phyloP scores from a whole-genome alignment of 129 eudicot species.

The Ambrosia trifida region DNA sequence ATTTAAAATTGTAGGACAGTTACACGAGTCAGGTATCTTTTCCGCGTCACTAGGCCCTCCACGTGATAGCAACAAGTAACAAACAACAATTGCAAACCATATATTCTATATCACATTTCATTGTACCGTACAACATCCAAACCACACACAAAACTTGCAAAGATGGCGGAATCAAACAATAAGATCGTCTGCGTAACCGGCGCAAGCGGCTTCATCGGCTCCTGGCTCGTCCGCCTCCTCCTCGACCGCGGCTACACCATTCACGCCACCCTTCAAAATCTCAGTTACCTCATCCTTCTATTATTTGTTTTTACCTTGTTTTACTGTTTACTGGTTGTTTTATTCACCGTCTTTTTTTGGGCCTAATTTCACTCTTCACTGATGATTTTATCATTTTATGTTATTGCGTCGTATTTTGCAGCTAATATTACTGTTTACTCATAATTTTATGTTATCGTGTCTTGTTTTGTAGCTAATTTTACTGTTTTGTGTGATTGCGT shows the following conservation, averaged over 20 bases:
- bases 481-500: too few relatives aligned
- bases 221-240: constrained; percentile 74
- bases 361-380: constrained; percentile 7
- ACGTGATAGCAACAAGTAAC: neutral
- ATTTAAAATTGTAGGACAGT: too few relatives aligned
- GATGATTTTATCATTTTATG: neutral
- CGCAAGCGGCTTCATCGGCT: constrained; percentile 89
- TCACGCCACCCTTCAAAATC: constrained; percentile 83
- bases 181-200: constrained; percentile 86
- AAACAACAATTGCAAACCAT: neutral
- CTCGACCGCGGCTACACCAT: constrained; percentile 96
- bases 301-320: too few relatives aligned
- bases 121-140: too few relatives aligned
- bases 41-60: too few relatives aligned
- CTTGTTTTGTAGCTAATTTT: too few relatives aligned
- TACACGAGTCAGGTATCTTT: too few relatives aligned
- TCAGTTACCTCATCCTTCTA: constrained; percentile 41
- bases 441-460: too few relatives aligned
- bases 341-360: too few relatives aligned
- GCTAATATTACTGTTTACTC: too few relatives aligned
- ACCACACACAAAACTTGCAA: too few relatives aligned
- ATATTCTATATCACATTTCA: neutral
- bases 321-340: too few relatives aligned
- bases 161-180: constrained; percentile 23
- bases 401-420: neutral